These are phyloP conservation scores for Camellia sinensis DNA, from an alignment of 148 eudicot genomes.

Conservation along the genomic window DNA sequence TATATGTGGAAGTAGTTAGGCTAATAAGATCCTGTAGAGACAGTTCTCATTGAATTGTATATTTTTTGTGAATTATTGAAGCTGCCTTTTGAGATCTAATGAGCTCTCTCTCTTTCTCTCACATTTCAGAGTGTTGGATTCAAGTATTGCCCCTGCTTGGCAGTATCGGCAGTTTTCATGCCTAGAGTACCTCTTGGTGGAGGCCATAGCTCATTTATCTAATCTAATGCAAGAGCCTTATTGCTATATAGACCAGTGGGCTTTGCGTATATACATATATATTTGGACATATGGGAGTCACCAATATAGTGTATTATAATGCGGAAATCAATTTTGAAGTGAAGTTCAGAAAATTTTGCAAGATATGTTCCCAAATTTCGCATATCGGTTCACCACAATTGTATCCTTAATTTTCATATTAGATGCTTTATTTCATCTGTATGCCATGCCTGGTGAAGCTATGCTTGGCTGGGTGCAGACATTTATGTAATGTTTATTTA, in stretches of 20 bases:
- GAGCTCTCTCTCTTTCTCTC: neutral
- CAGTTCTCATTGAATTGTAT: neutral
- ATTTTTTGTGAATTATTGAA: neutral
- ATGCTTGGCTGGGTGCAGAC: neutral
- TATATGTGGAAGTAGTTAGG: neutral
- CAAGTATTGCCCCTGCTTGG: constrained; percentile 57
- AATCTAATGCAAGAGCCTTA: neutral
- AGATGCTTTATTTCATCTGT: neutral
- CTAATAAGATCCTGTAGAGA: neutral
- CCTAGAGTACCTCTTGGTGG: constrained; percentile 87
- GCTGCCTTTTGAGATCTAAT: constrained; percentile 14
- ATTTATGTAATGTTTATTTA: neutral
- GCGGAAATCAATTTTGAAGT: neutral
- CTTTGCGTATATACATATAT: neutral
- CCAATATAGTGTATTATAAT: neutral
- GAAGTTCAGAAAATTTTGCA: neutral
- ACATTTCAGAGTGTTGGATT: constrained; percentile 61
- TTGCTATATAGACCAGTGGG: neutral
- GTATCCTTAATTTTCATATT: neutral
- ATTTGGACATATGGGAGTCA: neutral
- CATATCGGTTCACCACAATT: neutral
- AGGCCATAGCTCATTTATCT: constrained; percentile 64
- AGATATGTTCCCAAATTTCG: neutral
- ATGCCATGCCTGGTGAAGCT: neutral
- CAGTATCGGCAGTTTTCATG: constrained; percentile 54